Percentiles rank a stretch among this genome's conserved stretches.
These are phyloP conservation scores for Fagus crenata DNA, from an alignment of 306 rosid genomes.

Conservation along the genomic window DNA sequence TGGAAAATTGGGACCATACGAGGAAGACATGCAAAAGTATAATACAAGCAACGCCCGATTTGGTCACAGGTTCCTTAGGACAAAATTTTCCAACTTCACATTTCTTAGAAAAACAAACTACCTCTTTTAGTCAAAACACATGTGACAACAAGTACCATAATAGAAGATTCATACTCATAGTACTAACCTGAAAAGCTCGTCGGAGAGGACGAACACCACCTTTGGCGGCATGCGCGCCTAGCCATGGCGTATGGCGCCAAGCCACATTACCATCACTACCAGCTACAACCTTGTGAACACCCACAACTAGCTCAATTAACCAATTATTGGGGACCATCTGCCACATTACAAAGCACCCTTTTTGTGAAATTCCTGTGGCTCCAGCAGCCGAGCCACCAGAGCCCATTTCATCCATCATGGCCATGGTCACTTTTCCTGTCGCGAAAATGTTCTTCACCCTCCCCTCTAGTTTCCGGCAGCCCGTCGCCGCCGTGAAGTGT, in stretches of 20 bases:
- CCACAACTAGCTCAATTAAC: slow-evolving; percentile 79
- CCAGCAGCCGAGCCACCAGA: slow-evolving; percentile 44
- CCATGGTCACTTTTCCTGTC: slow-evolving; percentile 85
- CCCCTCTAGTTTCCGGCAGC: slow-evolving; percentile 84
- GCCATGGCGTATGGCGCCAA: slow-evolving; percentile 99
- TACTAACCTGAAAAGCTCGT: slow-evolving; percentile 81
- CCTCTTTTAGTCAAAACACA: not conserved
- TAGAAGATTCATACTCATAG: not conserved
- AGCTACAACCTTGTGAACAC: slow-evolving; percentile 74
- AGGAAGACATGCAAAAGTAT: slow-evolving; percentile 16
- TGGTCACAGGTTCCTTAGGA: slow-evolving; percentile 3
- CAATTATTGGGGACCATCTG: slow-evolving; percentile 92
- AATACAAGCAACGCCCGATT: slow-evolving; percentile 11
- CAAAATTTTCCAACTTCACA: not conserved
- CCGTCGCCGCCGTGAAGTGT: slow-evolving; percentile 86
- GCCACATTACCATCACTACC: slow-evolving; percentile 87
- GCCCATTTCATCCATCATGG: slow-evolving; percentile 58
- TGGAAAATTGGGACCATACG: slow-evolving; percentile 4
- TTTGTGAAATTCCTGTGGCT: slow-evolving; percentile 39
- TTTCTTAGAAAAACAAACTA: not conserved
- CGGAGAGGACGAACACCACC: slow-evolving; percentile 92
- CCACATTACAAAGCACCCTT: slow-evolving; percentile 97
- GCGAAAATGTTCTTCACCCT: slow-evolving; percentile 66
- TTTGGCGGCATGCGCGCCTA: slow-evolving; percentile 79
- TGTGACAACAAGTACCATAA: not conserved